Conservation (phyloP, 2,329 filamentous ascomycete genomes). For the Alternaria postmessia region DNA sequence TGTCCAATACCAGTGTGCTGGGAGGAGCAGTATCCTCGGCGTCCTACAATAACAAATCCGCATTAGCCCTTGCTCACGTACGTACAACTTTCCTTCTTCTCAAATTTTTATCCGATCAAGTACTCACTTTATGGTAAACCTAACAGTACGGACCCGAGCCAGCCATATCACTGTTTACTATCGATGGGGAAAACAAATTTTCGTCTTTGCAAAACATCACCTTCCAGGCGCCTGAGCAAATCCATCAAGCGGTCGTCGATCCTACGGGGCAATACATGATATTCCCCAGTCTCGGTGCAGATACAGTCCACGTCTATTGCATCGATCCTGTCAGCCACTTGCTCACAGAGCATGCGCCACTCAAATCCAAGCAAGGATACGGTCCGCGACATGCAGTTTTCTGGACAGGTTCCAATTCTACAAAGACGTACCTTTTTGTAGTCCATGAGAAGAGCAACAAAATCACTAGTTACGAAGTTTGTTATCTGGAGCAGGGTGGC, state of each 20-base stretch:
- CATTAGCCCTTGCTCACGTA: slow-evolving; percentile 47
- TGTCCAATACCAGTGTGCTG: slow-evolving; percentile 46
- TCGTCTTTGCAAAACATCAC: slow-evolving; percentile 51
- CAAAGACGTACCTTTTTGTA: slow-evolving; percentile 63
- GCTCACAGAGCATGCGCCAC: slow-evolving; percentile 56
- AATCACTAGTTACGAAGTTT: slow-evolving; percentile 65
- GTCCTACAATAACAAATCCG: slow-evolving; percentile 53
- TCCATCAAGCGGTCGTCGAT: slow-evolving; percentile 71
- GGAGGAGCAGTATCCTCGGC: slow-evolving; percentile 53
- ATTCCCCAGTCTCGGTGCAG: slow-evolving; percentile 71
- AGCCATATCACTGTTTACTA: slow-evolving; percentile 47
- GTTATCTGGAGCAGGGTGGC: slow-evolving; percentile 55
- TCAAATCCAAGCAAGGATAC: slow-evolving; percentile 60
- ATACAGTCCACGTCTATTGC: slow-evolving; percentile 67
- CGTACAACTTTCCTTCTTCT: neutral
- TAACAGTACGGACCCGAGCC: slow-evolving; percentile 50
- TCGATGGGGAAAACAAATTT: slow-evolving; percentile 19
- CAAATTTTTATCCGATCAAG: neutral
- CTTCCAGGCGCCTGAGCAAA: slow-evolving; percentile 57
- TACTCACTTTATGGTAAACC: neutral
- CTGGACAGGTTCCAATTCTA: slow-evolving; percentile 39
- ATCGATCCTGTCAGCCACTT: slow-evolving; percentile 57
- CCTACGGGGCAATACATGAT: slow-evolving; percentile 70
- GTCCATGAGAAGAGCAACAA: slow-evolving; percentile 68
- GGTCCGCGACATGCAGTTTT: slow-evolving; percentile 74